Conservation (phyloP, 2,329 filamentous ascomycete genomes). For the Phialophora chinensis region DNA sequence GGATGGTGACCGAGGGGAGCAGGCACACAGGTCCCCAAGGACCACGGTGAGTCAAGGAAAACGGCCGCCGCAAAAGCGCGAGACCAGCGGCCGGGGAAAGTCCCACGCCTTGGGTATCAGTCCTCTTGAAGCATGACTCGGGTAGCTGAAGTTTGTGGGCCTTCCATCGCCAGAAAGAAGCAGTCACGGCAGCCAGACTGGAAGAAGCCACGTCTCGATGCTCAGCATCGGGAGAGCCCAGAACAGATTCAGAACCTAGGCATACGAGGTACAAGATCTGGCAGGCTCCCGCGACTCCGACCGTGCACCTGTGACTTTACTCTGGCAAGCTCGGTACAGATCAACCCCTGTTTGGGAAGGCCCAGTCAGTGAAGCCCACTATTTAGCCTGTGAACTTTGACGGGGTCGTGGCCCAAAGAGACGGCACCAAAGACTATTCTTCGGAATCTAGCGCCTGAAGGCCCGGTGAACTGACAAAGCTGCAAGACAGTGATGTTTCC, state of each 20-base stretch:
- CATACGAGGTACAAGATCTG: conserved; percentile 17
- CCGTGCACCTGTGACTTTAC: conserved; percentile 15
- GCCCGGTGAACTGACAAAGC: conserved; percentile 9
- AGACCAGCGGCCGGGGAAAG: not conserved
- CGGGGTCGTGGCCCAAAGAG: not conserved
- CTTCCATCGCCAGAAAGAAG: conserved; percentile 10
- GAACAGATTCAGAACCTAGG: conserved; percentile 12
- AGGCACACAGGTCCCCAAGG: not conserved
- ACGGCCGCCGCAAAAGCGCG: not conserved
- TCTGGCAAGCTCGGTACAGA: conserved; percentile 15
- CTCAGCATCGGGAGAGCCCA: conserved; percentile 19
- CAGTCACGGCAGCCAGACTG: not conserved
- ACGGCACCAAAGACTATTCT: conserved; percentile 2
- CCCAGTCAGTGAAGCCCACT: conserved; percentile 7
- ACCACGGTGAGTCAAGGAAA: conserved; percentile 18
- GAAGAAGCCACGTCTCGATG: conserved; percentile 16
- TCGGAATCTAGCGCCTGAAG: conserved; percentile 24
- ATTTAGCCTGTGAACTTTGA: conserved; percentile 14
- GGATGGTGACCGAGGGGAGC: conserved; percentile 17
- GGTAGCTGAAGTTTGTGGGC: not conserved
- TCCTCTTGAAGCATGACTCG: conserved; percentile 13
- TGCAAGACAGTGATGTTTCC: conserved; percentile 11
- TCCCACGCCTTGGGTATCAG: not conserved
- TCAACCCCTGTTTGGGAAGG: not conserved
- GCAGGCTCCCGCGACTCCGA: not conserved